Conservation (phyloP, 306 rosid species). For the Chamaecrista fasciculata region DNA sequence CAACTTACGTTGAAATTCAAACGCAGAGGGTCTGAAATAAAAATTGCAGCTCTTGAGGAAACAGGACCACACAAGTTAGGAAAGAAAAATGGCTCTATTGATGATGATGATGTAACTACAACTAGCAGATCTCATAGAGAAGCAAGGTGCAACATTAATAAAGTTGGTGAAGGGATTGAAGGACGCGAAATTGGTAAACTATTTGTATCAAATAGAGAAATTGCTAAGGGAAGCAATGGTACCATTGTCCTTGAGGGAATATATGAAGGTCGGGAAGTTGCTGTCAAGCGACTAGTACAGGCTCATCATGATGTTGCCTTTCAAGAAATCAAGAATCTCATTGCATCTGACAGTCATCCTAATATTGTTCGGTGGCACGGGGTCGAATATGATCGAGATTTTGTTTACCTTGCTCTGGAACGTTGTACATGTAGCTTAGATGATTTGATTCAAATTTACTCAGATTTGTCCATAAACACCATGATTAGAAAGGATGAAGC, state of each 20-base stretch:
- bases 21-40: constrained; percentile 26
- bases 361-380: constrained; percentile 87
- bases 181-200: constrained; percentile 71
- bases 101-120: constrained; percentile 27
- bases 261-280: constrained; percentile 65
- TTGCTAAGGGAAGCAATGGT: constrained; percentile 81
- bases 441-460: constrained; percentile 50
- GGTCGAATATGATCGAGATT: constrained; percentile 76
- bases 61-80: constrained; percentile 44
- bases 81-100: constrained; percentile 31
- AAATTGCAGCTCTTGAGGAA: constrained; percentile 41
- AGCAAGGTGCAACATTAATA: not conserved
- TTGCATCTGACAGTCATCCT: constrained; percentile 75
- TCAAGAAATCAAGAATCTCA: constrained; percentile 76
- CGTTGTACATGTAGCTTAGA: constrained; percentile 71
- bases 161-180: constrained; percentile 32
- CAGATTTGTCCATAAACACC: constrained; percentile 29
- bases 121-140: constrained; percentile 9
- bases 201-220: constrained; percentile 51
- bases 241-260: constrained; percentile 70
- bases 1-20: constrained; percentile 22
- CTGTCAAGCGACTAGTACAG: constrained; percentile 85
- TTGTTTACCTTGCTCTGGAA: constrained; percentile 76
- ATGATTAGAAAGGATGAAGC: constrained; percentile 19
- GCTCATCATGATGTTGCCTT: constrained; percentile 66